Conservation (phyloP, 805 yeast species). For the Metschnikowia picachoensis region DNA sequence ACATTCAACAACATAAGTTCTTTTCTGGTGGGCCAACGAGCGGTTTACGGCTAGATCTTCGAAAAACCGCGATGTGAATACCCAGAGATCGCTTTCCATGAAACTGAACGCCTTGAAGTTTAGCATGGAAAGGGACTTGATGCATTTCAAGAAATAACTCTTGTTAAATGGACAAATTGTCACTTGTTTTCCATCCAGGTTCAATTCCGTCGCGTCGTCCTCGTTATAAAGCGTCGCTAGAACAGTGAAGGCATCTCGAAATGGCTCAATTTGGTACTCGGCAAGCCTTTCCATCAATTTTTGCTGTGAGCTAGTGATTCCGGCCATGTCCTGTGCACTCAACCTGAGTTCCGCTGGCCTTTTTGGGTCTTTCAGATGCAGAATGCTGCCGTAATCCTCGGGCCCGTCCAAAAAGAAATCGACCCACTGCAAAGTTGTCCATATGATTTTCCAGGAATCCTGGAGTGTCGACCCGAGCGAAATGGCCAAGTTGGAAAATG, state of each 20-base stretch:
- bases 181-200: not conserved
- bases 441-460: constrained; percentile 58
- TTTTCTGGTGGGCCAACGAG: constrained; percentile 33
- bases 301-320: constrained; percentile 53
- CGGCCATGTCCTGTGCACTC: constrained; percentile 42
- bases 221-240: constrained; percentile 42
- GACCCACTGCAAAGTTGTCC: constrained; percentile 73
- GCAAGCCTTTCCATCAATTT: constrained; percentile 62
- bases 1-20: constrained; percentile 47
- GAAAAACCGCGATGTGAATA: constrained; percentile 42
- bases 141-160: constrained; percentile 49
- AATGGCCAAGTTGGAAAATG: constrained; percentile 68
- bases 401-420: constrained; percentile 65
- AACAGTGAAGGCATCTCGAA: constrained; percentile 44
- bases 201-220: constrained; percentile 1
- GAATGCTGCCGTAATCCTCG: constrained; percentile 28
- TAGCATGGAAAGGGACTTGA: constrained; percentile 49
- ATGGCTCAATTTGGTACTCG: constrained; percentile 50
- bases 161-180: constrained; percentile 51
- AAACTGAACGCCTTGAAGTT: constrained; percentile 51
- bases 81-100: constrained; percentile 44
- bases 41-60: constrained; percentile 44
- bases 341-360: constrained; percentile 31
- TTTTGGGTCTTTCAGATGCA: constrained; percentile 31
- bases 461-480: constrained; percentile 77